Evolutionary conservation across 345 rosid genomes (phyloP), one percentile per base, ranked within the genome.

Genomic region (Murraya paniculata): DNA sequence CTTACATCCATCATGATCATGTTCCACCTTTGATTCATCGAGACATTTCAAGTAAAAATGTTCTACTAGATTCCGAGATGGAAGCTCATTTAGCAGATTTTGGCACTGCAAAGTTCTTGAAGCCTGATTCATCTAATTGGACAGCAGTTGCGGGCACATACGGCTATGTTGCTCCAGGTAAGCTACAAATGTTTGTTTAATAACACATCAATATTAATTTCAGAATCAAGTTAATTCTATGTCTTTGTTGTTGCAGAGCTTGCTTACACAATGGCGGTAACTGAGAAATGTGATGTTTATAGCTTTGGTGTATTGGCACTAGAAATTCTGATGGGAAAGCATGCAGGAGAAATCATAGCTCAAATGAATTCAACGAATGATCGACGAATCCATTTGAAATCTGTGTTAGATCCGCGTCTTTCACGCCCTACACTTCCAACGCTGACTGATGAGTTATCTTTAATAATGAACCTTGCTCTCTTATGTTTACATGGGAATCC

Each of bases 11-110:
- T 28, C 81, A 78, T 35, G 81, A 65, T 72, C 22, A 22, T 33
- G 33, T 38, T 24, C 85, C 79, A 1, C 81, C 82, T 1, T 6
- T 78, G 22, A 55, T 82, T 64, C 84, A 82, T 59, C 81, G 80
- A 45, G 83, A 80, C 75, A 68, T 79, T 24, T 36, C 77, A 0
- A 76, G 76, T 59, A 41, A 19, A 18, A 69, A 82, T 39, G 22
- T 82, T 55, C 73, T 73, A 62, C 78, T 78, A 48, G 72, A 69
- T 64, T 24, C 78, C 5, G 73, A 82, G 53, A 68, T 55, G 33
- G 81, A 73, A 55, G 76, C 81, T 62, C 81, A 69, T 36, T 68
- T 80, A 35, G 28, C 67, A 18, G 81, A 79, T 56, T 71, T 71
- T 31, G 75, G 75, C 75, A 71, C 64, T 21, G 75, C 75, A 30